Base-by-base conservation (phyloP, 2,329 filamentous ascomycete species). In the Diplodia mutila region DNA sequence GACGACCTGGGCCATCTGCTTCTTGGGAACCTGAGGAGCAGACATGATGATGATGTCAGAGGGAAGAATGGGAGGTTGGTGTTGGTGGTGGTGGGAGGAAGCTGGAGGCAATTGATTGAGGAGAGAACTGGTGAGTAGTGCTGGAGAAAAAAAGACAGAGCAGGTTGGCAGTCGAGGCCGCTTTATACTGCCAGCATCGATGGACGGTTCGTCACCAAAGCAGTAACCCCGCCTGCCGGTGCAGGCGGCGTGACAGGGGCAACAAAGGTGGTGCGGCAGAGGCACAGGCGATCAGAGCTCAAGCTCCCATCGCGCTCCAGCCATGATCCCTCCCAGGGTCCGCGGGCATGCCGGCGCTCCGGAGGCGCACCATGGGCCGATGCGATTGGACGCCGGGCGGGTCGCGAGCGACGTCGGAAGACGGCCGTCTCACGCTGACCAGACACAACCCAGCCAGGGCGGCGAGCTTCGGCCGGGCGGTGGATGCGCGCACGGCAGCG, bases 1-100 rank as follows among this genome's bases (percentile, higher is more conserved):
- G 74, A 95, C 85, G 73, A 98, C 92, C 81, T 95, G 91, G 63
- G 94, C 94, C 92, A 91, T 96, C 85, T 98, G 94, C 80, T 89
- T 89, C 61, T 85, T 87, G 68, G 94, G 94, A 75, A 97, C 87
- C 67, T 87, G 73, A 69, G 75, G 73, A 52, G 65, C 66, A 66
- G 83, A 75, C 83, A 85, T 85, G 63, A 32, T 76, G 75, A 42
- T 49, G 55, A 48, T 53, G 18, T n/a, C n/a, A n/a, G n/a, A n/a
- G n/a, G n/a, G n/a, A n/a, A 59, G 48, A 27, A 18, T 52, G 12
- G 23, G 32, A 25, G 39, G 34, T 39, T 57, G 37, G 34, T 23
- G 54, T 34, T 21, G n/a, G 27, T 27, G 18, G 2, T 66, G 49
- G 32, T 51, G 18, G 51, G 25, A 37, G 25, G 52, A 49, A 23